These are phyloP conservation scores for Rhizopogon vulgaris DNA, from an alignment of 768 basidiomycete species.

Conservation along the genomic window DNA sequence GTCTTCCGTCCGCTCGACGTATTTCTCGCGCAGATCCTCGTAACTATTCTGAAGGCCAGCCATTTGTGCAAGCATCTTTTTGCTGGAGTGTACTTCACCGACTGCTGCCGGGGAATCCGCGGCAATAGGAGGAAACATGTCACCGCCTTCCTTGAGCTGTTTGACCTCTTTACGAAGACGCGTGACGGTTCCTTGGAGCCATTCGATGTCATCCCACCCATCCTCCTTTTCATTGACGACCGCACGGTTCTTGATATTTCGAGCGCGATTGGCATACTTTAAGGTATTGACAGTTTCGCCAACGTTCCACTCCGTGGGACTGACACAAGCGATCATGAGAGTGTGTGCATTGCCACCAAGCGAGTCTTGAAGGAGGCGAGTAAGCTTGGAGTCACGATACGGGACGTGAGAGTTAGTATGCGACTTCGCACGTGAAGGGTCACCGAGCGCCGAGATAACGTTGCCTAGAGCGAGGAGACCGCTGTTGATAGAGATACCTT, in stretches of 20 bases:
- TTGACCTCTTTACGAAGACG: conserved; percentile 87
- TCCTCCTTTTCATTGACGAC: conserved; percentile 92
- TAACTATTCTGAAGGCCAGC: conserved; percentile 82
- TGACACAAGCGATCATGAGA: conserved; percentile 98
- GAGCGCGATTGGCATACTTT: conserved; percentile 95
- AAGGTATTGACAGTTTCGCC: conserved; percentile 91
- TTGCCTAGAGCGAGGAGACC: conserved; percentile 95
- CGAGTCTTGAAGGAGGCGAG: conserved; percentile 71
- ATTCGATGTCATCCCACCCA: conserved; percentile 98
- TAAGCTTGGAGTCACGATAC: conserved; percentile 98
- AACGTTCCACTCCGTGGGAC: conserved; percentile 92
- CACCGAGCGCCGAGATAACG: conserved; percentile 95
- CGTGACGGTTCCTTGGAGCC: conserved; percentile 82
- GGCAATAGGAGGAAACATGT: conserved; percentile 16
- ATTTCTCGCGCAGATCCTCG: conserved; percentile 76
- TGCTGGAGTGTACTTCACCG: conserved; percentile 48
- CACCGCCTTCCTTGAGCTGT: conserved; percentile 62
- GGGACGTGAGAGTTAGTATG: conserved; percentile 87
- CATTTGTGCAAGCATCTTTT: conserved; percentile 76
- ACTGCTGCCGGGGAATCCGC: conserved; percentile 21
- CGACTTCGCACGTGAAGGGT: conserved; percentile 82
- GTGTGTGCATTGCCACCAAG: conserved; percentile 97
- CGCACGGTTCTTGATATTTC: conserved; percentile 95
- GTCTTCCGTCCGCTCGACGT: conserved; percentile 85
- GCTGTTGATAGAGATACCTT: conserved; percentile 98